Evolutionary conservation across 2,329 filamentous ascomycete genomes (phyloP).

Genomic region (Ophiostoma australiae): DNA sequence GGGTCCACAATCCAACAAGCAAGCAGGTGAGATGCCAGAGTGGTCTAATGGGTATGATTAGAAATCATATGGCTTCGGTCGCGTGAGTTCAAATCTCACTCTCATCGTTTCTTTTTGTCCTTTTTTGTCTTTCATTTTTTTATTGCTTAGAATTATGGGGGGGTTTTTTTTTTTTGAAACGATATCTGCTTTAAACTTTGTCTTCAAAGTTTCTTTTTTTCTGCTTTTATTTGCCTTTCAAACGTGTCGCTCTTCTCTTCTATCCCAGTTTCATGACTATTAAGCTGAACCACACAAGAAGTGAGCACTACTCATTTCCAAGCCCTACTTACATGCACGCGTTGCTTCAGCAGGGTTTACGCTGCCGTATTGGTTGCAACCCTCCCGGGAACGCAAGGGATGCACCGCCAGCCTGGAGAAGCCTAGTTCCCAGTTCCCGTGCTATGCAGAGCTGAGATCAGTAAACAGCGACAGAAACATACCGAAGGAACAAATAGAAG

Average conservation of each 20-base stretch:
- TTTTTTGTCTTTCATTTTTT: not conserved
- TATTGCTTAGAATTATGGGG: too few species aligned
- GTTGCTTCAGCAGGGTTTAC: too few species aligned
- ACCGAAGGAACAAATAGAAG: not conserved
- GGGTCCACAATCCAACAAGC: not conserved
- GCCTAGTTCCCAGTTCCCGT: not conserved
- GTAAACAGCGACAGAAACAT: not conserved
- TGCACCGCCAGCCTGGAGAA: conserved; percentile 1
- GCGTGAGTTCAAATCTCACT: conserved; percentile 26
- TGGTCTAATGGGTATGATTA: conserved; percentile 27
- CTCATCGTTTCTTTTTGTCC: conserved; percentile 22
- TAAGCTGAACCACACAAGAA: too few species aligned
- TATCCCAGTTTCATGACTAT: too few species aligned
- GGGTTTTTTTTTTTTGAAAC: too few species aligned
- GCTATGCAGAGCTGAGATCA: not conserved
- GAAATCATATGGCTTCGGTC: conserved; percentile 27
- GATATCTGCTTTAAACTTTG: not conserved
- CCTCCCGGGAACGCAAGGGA: not conserved
- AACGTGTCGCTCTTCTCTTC: too few species aligned
- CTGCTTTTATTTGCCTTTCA: too few species aligned
- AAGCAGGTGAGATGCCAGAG: conserved; percentile 25
- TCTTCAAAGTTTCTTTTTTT: too few species aligned
- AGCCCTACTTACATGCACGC: too few species aligned
- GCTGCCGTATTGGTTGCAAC: not conserved
- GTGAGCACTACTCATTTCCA: too few species aligned